A percentile compares a stretch with the other conserved stretches of the same genome.
These are phyloP conservation scores for Starmerella apicola DNA, from an alignment of 805 yeast genomes.

Conservation along the genomic window DNA sequence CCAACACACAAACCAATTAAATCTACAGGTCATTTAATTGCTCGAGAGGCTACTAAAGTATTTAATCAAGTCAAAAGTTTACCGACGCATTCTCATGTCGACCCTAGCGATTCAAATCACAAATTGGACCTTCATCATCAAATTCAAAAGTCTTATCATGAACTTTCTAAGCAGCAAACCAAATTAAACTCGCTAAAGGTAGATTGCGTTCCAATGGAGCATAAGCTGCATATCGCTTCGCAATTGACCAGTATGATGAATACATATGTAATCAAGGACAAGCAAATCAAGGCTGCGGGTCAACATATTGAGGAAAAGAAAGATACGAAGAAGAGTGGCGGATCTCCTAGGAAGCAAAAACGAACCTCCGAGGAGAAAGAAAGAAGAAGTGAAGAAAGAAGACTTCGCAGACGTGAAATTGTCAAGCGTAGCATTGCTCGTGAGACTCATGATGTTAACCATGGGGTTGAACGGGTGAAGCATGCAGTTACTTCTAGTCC, in stretches of 20 bases:
- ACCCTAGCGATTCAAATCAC: background rate
- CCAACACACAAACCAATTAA: background rate
- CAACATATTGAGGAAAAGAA: slow-evolving; percentile 2
- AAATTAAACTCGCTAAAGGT: slow-evolving; percentile 3
- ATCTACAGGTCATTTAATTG: background rate
- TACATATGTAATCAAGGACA: slow-evolving; percentile 4
- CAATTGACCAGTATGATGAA: slow-evolving; percentile 1
- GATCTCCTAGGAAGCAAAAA: background rate
- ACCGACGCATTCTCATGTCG: background rate
- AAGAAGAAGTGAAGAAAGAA: background rate
- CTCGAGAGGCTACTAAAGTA: background rate
- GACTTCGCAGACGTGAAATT: background rate
- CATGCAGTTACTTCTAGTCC: background rate
- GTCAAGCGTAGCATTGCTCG: slow-evolving; percentile 2
- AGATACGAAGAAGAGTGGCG: background rate
- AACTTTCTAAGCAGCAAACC: slow-evolving; percentile 6
- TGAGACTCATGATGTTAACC: background rate
- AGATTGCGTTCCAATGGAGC: slow-evolving; percentile 8
- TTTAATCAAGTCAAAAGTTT: too few species aligned
- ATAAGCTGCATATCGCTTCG: slow-evolving; percentile 4
- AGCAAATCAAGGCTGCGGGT: slow-evolving; percentile 5
- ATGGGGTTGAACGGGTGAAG: too few species aligned
- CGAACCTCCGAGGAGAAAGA: background rate
- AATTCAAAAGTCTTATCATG: slow-evolving; percentile 3
- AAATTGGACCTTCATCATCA: background rate